Evolutionary conservation across 192 early-diverging fungal species (phyloP).

Genomic region (Coemansia asiatica): DNA sequence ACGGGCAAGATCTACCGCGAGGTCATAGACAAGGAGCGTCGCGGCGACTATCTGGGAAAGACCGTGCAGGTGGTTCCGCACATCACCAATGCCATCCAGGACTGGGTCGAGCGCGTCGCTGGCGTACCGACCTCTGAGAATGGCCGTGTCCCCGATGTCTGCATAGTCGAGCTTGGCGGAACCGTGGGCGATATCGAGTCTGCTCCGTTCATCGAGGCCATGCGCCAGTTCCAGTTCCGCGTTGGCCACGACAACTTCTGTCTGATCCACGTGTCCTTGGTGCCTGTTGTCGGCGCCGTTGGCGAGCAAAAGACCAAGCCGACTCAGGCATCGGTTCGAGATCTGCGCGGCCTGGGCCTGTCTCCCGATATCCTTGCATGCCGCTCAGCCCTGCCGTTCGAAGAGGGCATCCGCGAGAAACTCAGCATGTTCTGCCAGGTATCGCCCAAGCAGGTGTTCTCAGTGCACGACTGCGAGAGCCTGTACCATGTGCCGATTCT

Average conservation of each 20-base stretch:
- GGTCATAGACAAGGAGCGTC: conserved; percentile 93
- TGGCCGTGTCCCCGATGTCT: conserved; percentile 79
- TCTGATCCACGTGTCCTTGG: conserved; percentile 94
- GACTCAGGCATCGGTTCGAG: conserved; percentile 93
- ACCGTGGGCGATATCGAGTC: conserved; percentile 99
- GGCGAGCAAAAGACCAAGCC: conserved; percentile 99
- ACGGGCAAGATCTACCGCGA: conserved; percentile 97
- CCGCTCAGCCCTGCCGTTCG: conserved; percentile 81
- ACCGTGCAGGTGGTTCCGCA: conserved; percentile 99
- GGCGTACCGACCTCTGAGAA: conserved; percentile 78
- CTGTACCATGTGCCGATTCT: conserved; percentile 96
- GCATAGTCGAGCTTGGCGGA: conserved; percentile 97
- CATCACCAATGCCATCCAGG: conserved; percentile 95
- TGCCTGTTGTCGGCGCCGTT: conserved; percentile 95
- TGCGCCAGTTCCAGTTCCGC: conserved; percentile 99
- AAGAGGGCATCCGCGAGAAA: conserved; percentile 81
- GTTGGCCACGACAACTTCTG: conserved; percentile 98
- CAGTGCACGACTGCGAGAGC: conserved; percentile 94
- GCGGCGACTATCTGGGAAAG: conserved; percentile 96
- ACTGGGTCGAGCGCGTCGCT: conserved; percentile 98
- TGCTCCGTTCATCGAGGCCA: conserved; percentile 98
- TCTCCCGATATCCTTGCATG: conserved; percentile 97
- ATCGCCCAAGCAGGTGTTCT: conserved; percentile 85
- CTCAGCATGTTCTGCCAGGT: conserved; percentile 99
- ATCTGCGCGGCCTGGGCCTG: conserved; percentile 91